Conservation (phyloP, 2,329 filamentous ascomycete species). For the Hypoxylon sp. region DNA sequence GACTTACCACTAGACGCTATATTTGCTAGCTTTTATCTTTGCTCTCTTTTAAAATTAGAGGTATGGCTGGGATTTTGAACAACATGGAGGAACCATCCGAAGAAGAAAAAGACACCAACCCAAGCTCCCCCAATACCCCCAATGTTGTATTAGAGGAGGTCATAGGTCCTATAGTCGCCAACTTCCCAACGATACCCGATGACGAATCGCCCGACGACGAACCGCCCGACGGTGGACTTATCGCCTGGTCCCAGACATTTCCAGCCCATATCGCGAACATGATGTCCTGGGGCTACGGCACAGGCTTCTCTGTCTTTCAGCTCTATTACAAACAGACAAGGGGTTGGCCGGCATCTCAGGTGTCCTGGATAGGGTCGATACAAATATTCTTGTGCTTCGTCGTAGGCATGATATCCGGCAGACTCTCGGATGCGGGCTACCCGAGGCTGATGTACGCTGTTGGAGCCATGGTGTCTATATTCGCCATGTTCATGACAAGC, state of each 20-base stretch:
- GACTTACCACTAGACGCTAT: too few species aligned
- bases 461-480: slow-evolving; percentile 18
- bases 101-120: too few species aligned
- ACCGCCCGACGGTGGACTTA: slow-evolving; percentile 31
- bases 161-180: too few species aligned
- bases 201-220: too few species aligned
- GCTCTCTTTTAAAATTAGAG: too few species aligned
- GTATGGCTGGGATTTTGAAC: too few species aligned
- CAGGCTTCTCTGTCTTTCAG: slow-evolving; percentile 36
- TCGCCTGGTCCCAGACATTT: slow-evolving; percentile 35
- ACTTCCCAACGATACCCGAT: too few species aligned
- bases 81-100: too few species aligned
- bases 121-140: too few species aligned
- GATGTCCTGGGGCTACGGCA: slow-evolving; percentile 35
- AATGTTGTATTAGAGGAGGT: too few species aligned
- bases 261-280: slow-evolving; percentile 33
- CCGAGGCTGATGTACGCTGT: slow-evolving; percentile 44
- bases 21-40: too few species aligned
- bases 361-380: slow-evolving; percentile 63
- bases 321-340: slow-evolving; percentile 32
- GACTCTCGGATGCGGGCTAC: slow-evolving; percentile 62
- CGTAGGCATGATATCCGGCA: slow-evolving; percentile 59
- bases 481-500: slow-evolving; percentile 49
- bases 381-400: slow-evolving; percentile 62
- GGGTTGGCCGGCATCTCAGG: slow-evolving; percentile 46